phyloP scores from a whole-genome alignment of 805 yeast species.

The Ogataea siamensis region DNA sequence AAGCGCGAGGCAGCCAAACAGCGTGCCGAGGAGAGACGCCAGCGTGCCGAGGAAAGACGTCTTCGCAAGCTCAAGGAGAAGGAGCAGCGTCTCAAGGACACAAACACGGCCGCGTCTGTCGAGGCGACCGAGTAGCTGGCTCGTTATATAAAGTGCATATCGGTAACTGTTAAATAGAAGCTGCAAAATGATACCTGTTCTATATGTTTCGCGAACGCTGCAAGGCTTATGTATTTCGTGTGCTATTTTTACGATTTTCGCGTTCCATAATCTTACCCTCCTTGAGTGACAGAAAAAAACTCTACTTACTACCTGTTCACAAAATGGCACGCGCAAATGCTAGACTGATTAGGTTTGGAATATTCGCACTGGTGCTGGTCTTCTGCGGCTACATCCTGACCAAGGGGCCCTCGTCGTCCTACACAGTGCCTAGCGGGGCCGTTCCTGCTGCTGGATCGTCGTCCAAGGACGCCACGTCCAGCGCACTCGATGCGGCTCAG shows the following conservation, averaged over 20 bases:
- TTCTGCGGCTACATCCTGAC: slow-evolving; percentile 48
- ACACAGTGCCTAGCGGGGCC: slow-evolving; percentile 14
- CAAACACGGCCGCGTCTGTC: neutral
- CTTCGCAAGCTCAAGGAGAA: slow-evolving; percentile 19
- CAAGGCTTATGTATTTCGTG: slow-evolving; percentile 1
- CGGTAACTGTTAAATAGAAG: neutral
- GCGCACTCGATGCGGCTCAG: neutral
- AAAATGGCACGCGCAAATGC: slow-evolving; percentile 47
- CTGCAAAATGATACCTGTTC: no score
- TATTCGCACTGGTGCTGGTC: slow-evolving; percentile 44
- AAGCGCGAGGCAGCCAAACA: slow-evolving; percentile 19
- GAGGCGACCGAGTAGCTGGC: neutral
- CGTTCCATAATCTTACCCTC: slow-evolving; percentile 6
- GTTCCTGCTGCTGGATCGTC: slow-evolving; percentile 7
- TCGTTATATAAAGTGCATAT: neutral
- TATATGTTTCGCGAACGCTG: no score
- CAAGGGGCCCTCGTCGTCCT: slow-evolving; percentile 41
- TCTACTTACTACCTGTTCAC: slow-evolving; percentile 4
- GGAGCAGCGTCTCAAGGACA: slow-evolving; percentile 2
- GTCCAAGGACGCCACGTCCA: slow-evolving; percentile 2
- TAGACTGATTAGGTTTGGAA: slow-evolving; percentile 45
- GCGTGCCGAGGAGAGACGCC: slow-evolving; percentile 24
- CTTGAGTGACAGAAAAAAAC: slow-evolving; percentile 4
- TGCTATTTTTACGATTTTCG: neutral
- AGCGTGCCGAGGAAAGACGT: slow-evolving; percentile 25